These are phyloP conservation scores for Fagopyrum homotropicum DNA, from an alignment of 148 eudicot species.

Conservation along the genomic window DNA sequence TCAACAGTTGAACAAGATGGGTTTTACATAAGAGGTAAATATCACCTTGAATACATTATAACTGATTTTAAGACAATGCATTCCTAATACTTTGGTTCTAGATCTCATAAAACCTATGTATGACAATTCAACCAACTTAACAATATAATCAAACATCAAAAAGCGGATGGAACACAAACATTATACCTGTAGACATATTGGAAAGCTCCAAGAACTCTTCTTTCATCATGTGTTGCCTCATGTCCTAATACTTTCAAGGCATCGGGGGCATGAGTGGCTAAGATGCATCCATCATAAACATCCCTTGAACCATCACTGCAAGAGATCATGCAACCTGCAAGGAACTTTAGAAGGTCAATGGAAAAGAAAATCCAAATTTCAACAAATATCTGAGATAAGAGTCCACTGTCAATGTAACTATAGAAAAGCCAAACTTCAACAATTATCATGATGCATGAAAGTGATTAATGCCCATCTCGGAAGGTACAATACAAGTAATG, in stretches of 20 bases:
- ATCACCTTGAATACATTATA: too few relatives aligned
- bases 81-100: not conserved
- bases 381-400: not conserved
- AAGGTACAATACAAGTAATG: too few relatives aligned
- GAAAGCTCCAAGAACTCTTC: slow-evolving; percentile 80
- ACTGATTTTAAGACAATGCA: too few relatives aligned
- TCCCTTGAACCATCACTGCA: slow-evolving; percentile 59
- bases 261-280: slow-evolving; percentile 87
- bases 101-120: not conserved
- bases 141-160: not conserved
- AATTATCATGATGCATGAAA: too few relatives aligned
- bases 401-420: too few relatives aligned
- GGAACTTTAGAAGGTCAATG: not conserved
- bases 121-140: not conserved
- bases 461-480: too few relatives aligned
- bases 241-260: slow-evolving; percentile 65
- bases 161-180: not conserved
- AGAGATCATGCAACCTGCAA: slow-evolving; percentile 59
- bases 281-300: slow-evolving; percentile 56
- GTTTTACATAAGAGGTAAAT: too few relatives aligned
- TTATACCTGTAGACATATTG: slow-evolving; percentile 75
- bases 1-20: too few relatives aligned
- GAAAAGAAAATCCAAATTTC: not conserved
- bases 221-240: slow-evolving; percentile 73
- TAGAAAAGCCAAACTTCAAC: too few relatives aligned